A percentile compares a stretch with the other conserved stretches of the same genome.
Evolutionary conservation across 2,329 filamentous ascomycete genomes (phyloP).

Genomic region (Ilyonectria mors-panacis): DNA sequence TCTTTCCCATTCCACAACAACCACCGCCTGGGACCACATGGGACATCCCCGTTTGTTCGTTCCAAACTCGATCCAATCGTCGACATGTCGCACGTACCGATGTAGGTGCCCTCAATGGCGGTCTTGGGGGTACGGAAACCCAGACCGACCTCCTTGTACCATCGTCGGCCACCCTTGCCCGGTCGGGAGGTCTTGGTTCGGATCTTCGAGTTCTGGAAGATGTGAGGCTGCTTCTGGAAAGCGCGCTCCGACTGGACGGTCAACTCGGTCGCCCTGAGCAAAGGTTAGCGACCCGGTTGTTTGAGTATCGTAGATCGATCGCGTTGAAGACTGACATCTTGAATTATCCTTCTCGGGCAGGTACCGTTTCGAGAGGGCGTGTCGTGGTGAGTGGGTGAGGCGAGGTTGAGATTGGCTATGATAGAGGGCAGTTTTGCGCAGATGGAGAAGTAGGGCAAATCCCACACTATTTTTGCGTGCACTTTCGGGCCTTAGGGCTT

Average conservation of each 20-base stretch:
- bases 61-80: conserved; percentile 27
- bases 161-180: conserved; percentile 93
- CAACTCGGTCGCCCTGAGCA: conserved; percentile 94
- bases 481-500: conserved; percentile 57
- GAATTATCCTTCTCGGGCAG: conserved; percentile 59
- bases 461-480: conserved; percentile 53
- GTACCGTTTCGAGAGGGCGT: conserved; percentile 58
- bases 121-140: conserved; percentile 99
- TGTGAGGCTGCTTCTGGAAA: conserved; percentile 99
- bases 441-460: conserved; percentile 57
- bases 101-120: conserved; percentile 99
- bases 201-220: conserved; percentile 98
- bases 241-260: conserved; percentile 99
- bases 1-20: conserved; percentile 4
- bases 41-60: conserved; percentile 14
- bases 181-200: conserved; percentile 87
- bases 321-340: conserved; percentile 57
- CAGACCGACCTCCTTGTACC: conserved; percentile 99
- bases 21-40: background rate
- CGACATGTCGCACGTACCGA: conserved; percentile 79
- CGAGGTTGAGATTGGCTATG: conserved; percentile 50
- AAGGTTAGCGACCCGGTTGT: conserved; percentile 52
- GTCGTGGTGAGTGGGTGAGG: conserved; percentile 56
- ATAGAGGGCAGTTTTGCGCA: conserved; percentile 53
- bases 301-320: conserved; percentile 32